Evolutionary conservation across 305 asterid species (phyloP).

Genomic region (Fraxinus ornus): DNA sequence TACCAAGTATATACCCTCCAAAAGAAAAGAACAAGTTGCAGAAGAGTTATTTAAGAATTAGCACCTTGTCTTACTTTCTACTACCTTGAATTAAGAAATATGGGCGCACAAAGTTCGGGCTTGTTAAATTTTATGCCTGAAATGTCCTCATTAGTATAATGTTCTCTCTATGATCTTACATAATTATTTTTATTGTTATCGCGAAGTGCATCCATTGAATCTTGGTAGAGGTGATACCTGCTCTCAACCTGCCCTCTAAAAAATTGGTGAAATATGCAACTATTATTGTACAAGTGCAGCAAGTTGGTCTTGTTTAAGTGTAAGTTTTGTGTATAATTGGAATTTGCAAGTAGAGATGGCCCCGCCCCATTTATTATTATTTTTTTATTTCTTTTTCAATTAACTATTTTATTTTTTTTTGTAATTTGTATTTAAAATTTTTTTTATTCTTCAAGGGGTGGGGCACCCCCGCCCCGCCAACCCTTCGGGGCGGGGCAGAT

Average conservation of each 20-base stretch:
- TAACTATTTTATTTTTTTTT: too few species aligned
- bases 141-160: neutral
- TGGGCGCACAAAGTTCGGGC: neutral
- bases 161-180: neutral
- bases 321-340: neutral
- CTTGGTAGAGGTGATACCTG: neutral
- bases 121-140: neutral
- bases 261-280: neutral
- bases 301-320: neutral
- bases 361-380: too few species aligned
- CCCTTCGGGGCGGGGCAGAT: too few species aligned
- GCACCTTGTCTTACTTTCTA: neutral
- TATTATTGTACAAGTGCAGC: neutral
- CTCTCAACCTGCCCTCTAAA: neutral
- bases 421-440: too few species aligned
- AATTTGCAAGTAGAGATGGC: too few species aligned
- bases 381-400: too few species aligned
- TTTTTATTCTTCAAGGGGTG: too few species aligned
- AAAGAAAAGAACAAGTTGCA: neutral
- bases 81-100: neutral
- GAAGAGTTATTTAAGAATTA: neutral
- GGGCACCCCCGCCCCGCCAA: too few species aligned
- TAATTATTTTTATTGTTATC: neutral
- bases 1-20: neutral
- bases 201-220: neutral